Evolutionary conservation across 2,329 filamentous ascomycete genomes (phyloP).

Genomic region (Alternaria gansuensis): DNA sequence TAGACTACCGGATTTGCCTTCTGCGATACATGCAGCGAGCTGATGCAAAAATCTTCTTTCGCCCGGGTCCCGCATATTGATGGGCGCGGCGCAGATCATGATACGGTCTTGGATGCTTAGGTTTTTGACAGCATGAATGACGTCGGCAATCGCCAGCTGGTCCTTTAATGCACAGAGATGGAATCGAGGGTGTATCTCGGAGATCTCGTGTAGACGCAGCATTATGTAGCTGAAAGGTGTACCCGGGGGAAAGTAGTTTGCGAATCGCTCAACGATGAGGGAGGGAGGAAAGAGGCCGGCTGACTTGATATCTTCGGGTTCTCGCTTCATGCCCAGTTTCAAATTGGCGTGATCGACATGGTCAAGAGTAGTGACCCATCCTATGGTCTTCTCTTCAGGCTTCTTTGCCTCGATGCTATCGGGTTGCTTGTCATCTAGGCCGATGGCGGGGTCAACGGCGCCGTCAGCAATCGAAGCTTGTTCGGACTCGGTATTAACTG

Average conservation of each 20-base stretch:
- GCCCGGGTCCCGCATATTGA: conserved; percentile 61
- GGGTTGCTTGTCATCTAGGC: conserved; percentile 30
- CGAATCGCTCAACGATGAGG: conserved; percentile 75
- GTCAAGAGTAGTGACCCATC: conserved; percentile 82
- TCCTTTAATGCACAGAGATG: conserved; percentile 73
- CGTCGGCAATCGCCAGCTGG: conserved; percentile 72
- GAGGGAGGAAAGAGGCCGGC: conserved; percentile 80
- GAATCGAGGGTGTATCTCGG: conserved; percentile 70
- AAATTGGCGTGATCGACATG: conserved; percentile 72
- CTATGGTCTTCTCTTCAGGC: conserved; percentile 57
- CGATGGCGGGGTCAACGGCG: conserved; percentile 25
- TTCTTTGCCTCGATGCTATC: conserved; percentile 3
- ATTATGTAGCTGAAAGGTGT: conserved; percentile 87
- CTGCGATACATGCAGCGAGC: conserved; percentile 74
- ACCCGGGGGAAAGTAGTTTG: conserved; percentile 79
- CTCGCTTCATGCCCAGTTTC: conserved; percentile 66
- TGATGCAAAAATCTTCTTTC: conserved; percentile 64
- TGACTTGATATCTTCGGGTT: conserved; percentile 71
- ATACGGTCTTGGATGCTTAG: conserved; percentile 79
- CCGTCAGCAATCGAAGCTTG: conserved; percentile 14
- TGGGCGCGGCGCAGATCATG: conserved; percentile 76
- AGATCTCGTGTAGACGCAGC: conserved; percentile 75
- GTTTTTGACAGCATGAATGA: conserved; percentile 73
- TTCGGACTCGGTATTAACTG: conserved; percentile 44
- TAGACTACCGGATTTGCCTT: conserved; percentile 71